Conservation (phyloP, 192 early-diverging fungal genomes). For the Backusella macrospora region DNA sequence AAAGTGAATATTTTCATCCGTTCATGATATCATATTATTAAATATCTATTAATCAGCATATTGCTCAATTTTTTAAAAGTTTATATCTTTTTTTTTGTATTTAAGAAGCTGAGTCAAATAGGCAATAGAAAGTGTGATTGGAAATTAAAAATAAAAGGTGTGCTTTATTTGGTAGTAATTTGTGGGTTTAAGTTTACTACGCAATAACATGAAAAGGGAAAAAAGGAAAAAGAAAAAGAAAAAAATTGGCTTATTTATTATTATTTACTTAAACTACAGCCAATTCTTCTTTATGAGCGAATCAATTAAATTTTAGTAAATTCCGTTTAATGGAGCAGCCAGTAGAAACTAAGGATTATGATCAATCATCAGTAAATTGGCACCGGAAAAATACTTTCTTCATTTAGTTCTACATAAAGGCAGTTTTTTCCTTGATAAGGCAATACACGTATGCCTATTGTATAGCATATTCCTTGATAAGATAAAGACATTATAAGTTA, state of each 20-base stretch:
- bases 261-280: background rate
- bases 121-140: background rate
- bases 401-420: too few relatives aligned
- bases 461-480: background rate
- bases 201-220: background rate
- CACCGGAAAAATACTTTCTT: background rate
- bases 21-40: background rate
- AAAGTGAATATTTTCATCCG: background rate
- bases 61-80: background rate
- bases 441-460: background rate
- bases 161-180: constrained; percentile 1
- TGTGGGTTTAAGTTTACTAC: background rate
- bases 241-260: background rate
- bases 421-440: too few relatives aligned
- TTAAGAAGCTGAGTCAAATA: background rate
- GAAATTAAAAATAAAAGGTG: background rate
- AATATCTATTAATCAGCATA: background rate
- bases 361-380: background rate
- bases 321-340: constrained; percentile 2
- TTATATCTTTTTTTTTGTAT: background rate
- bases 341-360: background rate
- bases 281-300: background rate
- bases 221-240: background rate
- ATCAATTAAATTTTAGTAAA: background rate
- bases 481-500: background rate